Base-by-base conservation (phyloP, 2,329 filamentous ascomycete genomes). In the Aureobasidium sp. region DNA sequence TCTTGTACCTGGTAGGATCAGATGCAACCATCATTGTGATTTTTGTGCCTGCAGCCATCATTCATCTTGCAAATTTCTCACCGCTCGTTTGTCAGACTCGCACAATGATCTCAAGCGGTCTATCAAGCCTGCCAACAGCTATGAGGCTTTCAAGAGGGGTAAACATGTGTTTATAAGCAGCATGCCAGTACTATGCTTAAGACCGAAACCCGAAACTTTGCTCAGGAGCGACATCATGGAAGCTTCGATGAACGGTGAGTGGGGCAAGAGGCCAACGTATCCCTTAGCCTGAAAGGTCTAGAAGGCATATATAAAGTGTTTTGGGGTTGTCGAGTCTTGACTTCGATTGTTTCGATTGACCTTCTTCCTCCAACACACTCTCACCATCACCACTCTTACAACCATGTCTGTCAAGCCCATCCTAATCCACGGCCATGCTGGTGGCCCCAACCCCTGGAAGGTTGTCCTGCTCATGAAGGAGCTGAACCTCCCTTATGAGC, bases 381-480 rank as follows among this genome's bases (percentile, higher is more conserved):
- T 48, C 15, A 29, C 12, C 15, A n/a, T 29, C 24, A 54, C 22
- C 24, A 40, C 22, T 7, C 15, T 12, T 8, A 40, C 8, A 37
- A 60, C 14, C 52, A 65, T 65, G 64, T 62, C 62, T 35, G 29
- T 60, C 39, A 64, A 65, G 62, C 64, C 64, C 27, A 57, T 65
- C 44, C 47, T 64, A 15, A 37, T 65, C 7, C 64, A 65, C 52
- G 64, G 62, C 39, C 62, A 64, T 42, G 50, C 50, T 31, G 56
- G 56, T 29, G 64, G 57, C 17, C 57, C 57, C 24, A 60, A 60
- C 45, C 57, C 57, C 7, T 60, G 44, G 45, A 49, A 60, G 53
- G 74, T 81, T 12, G 70, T 71, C 61, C 74, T 80, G 58, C 62
- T 81, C 44, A 70, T 78, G 49, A 72, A 77, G 52, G 77, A 79